Conservation (phyloP, 2,329 filamentous ascomycete genomes). For the Tetracladium maxilliforme region DNA sequence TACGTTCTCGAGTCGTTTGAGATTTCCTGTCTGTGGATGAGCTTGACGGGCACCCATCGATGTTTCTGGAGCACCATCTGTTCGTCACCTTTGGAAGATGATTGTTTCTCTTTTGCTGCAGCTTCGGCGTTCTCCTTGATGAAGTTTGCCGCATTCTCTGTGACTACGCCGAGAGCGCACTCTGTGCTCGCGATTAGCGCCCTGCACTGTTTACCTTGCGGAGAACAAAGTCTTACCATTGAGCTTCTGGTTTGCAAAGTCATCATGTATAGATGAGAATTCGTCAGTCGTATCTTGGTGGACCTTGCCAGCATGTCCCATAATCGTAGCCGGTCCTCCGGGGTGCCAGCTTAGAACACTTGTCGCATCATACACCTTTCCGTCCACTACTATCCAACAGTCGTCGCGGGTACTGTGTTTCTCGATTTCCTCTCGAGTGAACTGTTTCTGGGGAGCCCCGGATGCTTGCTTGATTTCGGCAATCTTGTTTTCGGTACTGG, state of each 20-base stretch:
- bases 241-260: slow-evolving; percentile 31
- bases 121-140: slow-evolving; percentile 27
- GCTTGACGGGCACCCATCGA: slow-evolving; percentile 28
- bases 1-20: slow-evolving; percentile 28
- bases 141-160: slow-evolving; percentile 28
- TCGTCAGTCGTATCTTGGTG: slow-evolving; percentile 31
- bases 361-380: slow-evolving; percentile 33
- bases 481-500: slow-evolving; percentile 26
- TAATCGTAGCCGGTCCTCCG: slow-evolving; percentile 28
- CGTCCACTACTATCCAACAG: slow-evolving; percentile 37
- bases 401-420: slow-evolving; percentile 30
- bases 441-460: slow-evolving; percentile 29
- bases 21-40: slow-evolving; percentile 19
- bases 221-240: slow-evolving; percentile 15
- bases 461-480: slow-evolving; percentile 25
- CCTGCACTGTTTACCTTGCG: background rate
- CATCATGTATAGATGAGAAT: slow-evolving; percentile 34
- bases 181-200: slow-evolving; percentile 15
- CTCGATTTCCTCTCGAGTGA: slow-evolving; percentile 36
- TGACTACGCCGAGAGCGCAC: slow-evolving; percentile 31
- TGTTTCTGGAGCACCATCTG: slow-evolving; percentile 24
- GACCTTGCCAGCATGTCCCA: slow-evolving; percentile 31
- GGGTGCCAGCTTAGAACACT: slow-evolving; percentile 31
- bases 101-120: slow-evolving; percentile 19
- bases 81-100: slow-evolving; percentile 10